Conservation (phyloP, 306 rosid genomes). For the barrel medic (Medicago truncatula) region MtrunA17r5.0-ANR NC_053049.1:27313001-27313500, state of each 20-base stretch:
- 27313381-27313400: constrained; percentile 47
- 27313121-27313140: constrained; percentile 46
- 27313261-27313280: constrained; percentile 49
- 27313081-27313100: constrained; percentile 57
- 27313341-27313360: constrained; percentile 35
- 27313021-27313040: too few species aligned
- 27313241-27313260: constrained; percentile 47
- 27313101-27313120: constrained; percentile 48
- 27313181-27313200: constrained; percentile 63
- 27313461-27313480: constrained; percentile 45
- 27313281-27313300: constrained; percentile 61
- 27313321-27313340: constrained; percentile 42
- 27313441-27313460: constrained; percentile 48
- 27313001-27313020: too few species aligned
- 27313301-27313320: constrained; percentile 2
- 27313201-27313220: constrained; percentile 48
- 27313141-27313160: constrained; percentile 49
- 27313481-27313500: constrained; percentile 32
- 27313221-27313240: constrained; percentile 51
- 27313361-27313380: constrained; percentile 36
- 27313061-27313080: neutral
- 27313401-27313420: neutral
- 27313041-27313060: neutral
- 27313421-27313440: constrained; percentile 48
- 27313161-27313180: constrained; percentile 62